A percentile compares a stretch with the other conserved stretches of the same genome.
phyloP scores from a whole-genome alignment of 2,329 filamentous ascomycete species.

The Pseudogymnoascus sp. region DNA sequence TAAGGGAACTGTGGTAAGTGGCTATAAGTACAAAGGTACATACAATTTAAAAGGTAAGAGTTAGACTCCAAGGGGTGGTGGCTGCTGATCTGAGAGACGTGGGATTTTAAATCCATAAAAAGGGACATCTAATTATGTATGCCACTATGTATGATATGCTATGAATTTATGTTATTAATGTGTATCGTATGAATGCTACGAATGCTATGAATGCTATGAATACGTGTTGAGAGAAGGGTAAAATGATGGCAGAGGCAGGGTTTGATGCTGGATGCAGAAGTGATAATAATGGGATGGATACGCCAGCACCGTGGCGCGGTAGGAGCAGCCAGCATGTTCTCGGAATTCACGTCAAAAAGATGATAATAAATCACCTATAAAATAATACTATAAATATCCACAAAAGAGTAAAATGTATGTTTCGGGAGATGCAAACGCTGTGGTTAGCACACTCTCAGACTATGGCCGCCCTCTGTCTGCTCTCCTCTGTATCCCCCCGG shows the following conservation, averaged over 20 bases:
- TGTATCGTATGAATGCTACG: neutral
- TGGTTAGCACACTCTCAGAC: neutral
- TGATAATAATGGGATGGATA: conserved; percentile 6
- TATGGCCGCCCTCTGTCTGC: neutral
- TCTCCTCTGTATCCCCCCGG: neutral
- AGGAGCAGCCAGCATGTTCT: neutral
- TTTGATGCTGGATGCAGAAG: conserved; percentile 3
- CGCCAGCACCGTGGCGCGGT: conserved; percentile 1
- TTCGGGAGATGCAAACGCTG: neutral
- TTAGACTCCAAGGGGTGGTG: neutral
- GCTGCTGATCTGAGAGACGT: conserved; percentile 2
- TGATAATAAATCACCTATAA: neutral
- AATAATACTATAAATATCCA: conserved; percentile 1
- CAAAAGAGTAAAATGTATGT: neutral
- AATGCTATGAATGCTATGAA: neutral
- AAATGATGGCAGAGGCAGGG: neutral
- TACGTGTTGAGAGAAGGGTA: neutral
- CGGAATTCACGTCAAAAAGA: neutral
- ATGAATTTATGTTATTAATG: neutral
- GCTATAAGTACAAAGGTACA: conserved; percentile 7
- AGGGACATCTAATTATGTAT: neutral
- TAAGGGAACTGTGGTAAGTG: conserved; percentile 1
- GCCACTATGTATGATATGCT: neutral
- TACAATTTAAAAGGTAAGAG: conserved; percentile 7
- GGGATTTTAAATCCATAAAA: neutral